Base-by-base conservation (phyloP, 2,329 filamentous ascomycete genomes). In the Drechslera avenae region DNA sequence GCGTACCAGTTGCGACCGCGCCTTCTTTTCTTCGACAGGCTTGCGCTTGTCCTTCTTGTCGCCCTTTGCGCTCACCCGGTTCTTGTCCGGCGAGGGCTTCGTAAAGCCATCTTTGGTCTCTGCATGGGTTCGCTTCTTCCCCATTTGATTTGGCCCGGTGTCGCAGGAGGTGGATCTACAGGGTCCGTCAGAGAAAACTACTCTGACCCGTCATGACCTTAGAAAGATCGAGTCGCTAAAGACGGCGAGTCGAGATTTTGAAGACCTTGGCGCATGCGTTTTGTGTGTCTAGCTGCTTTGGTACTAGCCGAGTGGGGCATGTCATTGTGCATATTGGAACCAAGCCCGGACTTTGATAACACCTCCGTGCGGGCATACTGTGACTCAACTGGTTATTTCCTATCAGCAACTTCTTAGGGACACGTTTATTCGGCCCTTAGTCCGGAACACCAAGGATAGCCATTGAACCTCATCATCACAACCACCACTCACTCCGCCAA, bases 51-150 rank as follows among this genome's bases (percentile, higher is more conserved):
- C 66, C 46, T 63, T 60, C 33, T 37, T 61, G 51, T 70, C 67
- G 53, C 58, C 57, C 21, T 56, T 60, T 46, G 62, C 60, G 57
- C 60, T 60, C 64, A 67, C 28, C 66, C 63, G 59, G 52, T 61
- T 60, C 58, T 63, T 62, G 54, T 63, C 66, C 63, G 65, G 59
- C 50, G 68, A 56, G 56, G 70, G 67, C 69, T 72, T 72, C 60
- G 64, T 61, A 46, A 69, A 71, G 71, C 71, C 71, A 72, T 73
- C 66, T 57, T 71, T 71, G 54, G 69, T 72, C 60, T 73, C 71
- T 61, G 65, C 66, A 73, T 73, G 71, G 65, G 68, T 68, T 63
- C 71, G 66, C 71, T 73, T 73, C 71, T 73, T 71, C 58, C 69
- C 69, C 71, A 73, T 73, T 72, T 72, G 69, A 64, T 62, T 45